These are phyloP conservation scores for Leishmania major DNA, from an alignment of 208 protist genomes.

Conservation along the genomic window DNA sequence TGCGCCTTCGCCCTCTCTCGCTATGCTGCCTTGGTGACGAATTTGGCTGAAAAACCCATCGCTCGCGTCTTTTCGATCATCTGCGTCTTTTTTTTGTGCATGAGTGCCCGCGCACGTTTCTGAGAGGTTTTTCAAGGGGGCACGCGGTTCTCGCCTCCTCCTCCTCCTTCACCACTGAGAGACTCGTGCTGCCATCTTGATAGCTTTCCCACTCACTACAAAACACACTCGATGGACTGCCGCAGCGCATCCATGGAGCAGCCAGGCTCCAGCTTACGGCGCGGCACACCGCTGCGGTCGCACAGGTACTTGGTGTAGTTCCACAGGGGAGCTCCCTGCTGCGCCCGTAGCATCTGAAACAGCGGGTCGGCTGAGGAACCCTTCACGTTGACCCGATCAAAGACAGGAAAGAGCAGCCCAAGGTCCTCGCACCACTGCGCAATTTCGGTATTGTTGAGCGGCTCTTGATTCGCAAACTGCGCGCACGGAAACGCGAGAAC, in stretches of 20 bases:
- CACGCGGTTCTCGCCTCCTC: not conserved
- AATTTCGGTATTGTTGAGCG: slow-evolving; percentile 45
- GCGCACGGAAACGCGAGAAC: slow-evolving; percentile 67
- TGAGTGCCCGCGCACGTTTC: not conserved
- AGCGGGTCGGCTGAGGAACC: slow-evolving; percentile 49
- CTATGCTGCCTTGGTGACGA: not conserved
- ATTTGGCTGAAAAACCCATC: no score
- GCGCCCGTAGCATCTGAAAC: slow-evolving; percentile 54
- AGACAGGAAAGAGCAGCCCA: slow-evolving; percentile 51
- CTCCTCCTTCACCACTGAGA: not conserved
- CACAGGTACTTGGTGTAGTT: slow-evolving; percentile 83
- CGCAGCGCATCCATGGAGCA: slow-evolving; percentile 23
- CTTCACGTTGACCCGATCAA: slow-evolving; percentile 67
- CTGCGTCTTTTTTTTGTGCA: not conserved
- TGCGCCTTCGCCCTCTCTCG: not conserved
- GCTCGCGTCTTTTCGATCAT: not conserved
- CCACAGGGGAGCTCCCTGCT: slow-evolving; percentile 55
- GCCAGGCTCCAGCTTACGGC: slow-evolving; percentile 29
- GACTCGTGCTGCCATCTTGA: not conserved
- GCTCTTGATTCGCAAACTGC: slow-evolving; percentile 76
- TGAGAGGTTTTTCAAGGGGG: not conserved
- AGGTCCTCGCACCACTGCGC: slow-evolving; percentile 31
- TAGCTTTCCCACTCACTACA: slow-evolving; percentile 8
- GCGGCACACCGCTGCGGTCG: slow-evolving; percentile 48
- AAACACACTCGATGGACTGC: slow-evolving; percentile 29